phyloP scores from a whole-genome alignment of 1,284 basidiomycete genomes.

The Neonothopanus nambi region DNA sequence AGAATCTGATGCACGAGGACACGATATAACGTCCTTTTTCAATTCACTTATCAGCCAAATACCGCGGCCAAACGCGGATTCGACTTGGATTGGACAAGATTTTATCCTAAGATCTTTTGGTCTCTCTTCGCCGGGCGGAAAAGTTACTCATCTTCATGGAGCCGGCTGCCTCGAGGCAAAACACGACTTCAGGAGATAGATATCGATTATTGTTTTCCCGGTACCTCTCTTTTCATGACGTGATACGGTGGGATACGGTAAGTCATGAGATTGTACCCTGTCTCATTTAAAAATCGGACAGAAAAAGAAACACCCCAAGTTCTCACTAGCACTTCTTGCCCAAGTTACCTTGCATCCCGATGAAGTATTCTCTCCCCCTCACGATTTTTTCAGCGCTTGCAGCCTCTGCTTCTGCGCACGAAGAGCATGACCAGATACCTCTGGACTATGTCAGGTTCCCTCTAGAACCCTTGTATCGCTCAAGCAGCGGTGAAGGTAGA shows the following conservation, averaged over 20 bases:
- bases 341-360: constrained; percentile 18
- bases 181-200: constrained; percentile 27
- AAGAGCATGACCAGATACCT: constrained; percentile 55
- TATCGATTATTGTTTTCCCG: constrained; percentile 1
- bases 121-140: too few relatives aligned
- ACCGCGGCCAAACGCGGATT: not conserved
- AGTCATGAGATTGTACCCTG: not conserved
- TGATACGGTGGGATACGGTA: not conserved
- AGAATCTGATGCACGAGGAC: too few relatives aligned
- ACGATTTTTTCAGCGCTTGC: constrained; percentile 24
- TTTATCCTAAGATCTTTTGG: too few relatives aligned
- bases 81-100: too few relatives aligned
- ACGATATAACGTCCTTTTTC: too few relatives aligned
- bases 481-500: constrained; percentile 54
- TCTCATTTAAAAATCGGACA: not conserved
- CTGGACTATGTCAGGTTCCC: constrained; percentile 66
- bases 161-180: constrained; percentile 41
- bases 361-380: constrained; percentile 29
- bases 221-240: constrained; percentile 1
- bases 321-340: not conserved
- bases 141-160: constrained; percentile 4
- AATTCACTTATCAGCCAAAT: too few relatives aligned
- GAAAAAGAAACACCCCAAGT: not conserved
- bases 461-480: constrained; percentile 53
- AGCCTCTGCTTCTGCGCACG: constrained; percentile 32